Base-by-base conservation (phyloP, 495 filamentous ascomycete genomes). In the Xylaria grammica region DNA sequence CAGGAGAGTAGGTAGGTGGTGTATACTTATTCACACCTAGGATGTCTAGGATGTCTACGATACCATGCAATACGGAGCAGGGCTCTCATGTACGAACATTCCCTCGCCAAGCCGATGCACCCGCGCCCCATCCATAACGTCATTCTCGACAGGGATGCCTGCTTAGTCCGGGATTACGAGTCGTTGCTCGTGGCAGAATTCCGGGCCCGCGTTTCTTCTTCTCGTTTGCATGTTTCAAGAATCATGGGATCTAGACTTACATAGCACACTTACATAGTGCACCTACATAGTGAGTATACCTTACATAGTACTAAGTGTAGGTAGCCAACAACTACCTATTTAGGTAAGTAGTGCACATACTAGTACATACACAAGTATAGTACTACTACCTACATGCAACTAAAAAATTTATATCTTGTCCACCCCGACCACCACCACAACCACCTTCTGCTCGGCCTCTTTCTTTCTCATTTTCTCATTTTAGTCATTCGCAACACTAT, bases 81-180 rank as follows among this genome's bases (percentile, higher is more conserved):
- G 10, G 24, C 2, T 44, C 24, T 26, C 3, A n/a, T n/a, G n/a
- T n/a, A n/a, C n/a, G n/a, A n/a, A n/a, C n/a, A n/a, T n/a, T n/a
- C 34, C 34, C 6, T 3, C 40, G 40, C 11, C 27, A 15, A 51
- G 10, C 29, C 13, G n/a, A 24, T 48, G 4, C 3, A 24, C n/a
- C 5, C 34, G 40, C 42, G 15, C 38, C 42, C 56, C n/a, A 48
- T 59, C 20, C 26, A 29, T 48, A 24, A 48, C 38, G 54, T 58
- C 54, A 58, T 45, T 44, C 45, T 45, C 44, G 38, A 29, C 22
- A 3, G 9, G 22, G 19, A 19, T 19, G 29, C 52, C 8, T 17
- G 34, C 32, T 19, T 6, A 7, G 10, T 19, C 19, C n/a, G 29
- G 50, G 50, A 30, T 13, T 9, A 26, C 29, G 50, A 52, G 29